These are phyloP conservation scores for Diaporthe humulicola DNA, from an alignment of 2,329 filamentous ascomycete species.

Conservation along the genomic window DNA sequence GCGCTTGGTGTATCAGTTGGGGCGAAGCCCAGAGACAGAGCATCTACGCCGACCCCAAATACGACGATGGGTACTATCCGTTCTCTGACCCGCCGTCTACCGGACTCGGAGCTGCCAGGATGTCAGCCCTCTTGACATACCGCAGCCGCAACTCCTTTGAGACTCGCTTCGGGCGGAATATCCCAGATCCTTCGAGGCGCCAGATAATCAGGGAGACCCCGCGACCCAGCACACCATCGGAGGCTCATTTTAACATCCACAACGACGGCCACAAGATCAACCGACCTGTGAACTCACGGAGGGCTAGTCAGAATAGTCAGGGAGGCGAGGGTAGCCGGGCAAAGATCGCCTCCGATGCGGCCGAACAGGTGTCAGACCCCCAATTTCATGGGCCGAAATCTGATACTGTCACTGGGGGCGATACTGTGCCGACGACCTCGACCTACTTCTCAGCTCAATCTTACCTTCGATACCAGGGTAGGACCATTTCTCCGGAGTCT, in stretches of 20 bases:
- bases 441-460: slow-evolving; percentile 99
- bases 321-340: slow-evolving; percentile 22
- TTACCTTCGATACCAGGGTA: slow-evolving; percentile 91
- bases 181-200: slow-evolving; percentile 84
- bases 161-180: slow-evolving; percentile 93
- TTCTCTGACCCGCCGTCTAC: slow-evolving; percentile 89
- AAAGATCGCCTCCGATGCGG: slow-evolving; percentile 39
- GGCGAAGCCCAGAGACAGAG: slow-evolving; percentile 89
- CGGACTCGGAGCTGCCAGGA: slow-evolving; percentile 92
- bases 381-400: slow-evolving; percentile 78
- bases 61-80: slow-evolving; percentile 94
- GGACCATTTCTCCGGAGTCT: background rate
- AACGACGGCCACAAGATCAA: slow-evolving; percentile 83
- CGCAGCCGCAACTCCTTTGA: slow-evolving; percentile 98
- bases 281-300: slow-evolving; percentile 63
- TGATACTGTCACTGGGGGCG: slow-evolving; percentile 64
- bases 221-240: slow-evolving; percentile 71
- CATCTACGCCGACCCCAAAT: slow-evolving; percentile 98
- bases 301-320: slow-evolving; percentile 54
- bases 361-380: slow-evolving; percentile 64
- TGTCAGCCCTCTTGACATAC: slow-evolving; percentile 96
- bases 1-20: slow-evolving; percentile 93
- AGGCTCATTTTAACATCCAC: slow-evolving; percentile 84
- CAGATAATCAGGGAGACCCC: slow-evolving; percentile 83
- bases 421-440: slow-evolving; percentile 67